These are phyloP conservation scores for Penicillium sp. DNA, from an alignment of 2,329 filamentous ascomycete genomes.

Conservation along the genomic window DNA sequence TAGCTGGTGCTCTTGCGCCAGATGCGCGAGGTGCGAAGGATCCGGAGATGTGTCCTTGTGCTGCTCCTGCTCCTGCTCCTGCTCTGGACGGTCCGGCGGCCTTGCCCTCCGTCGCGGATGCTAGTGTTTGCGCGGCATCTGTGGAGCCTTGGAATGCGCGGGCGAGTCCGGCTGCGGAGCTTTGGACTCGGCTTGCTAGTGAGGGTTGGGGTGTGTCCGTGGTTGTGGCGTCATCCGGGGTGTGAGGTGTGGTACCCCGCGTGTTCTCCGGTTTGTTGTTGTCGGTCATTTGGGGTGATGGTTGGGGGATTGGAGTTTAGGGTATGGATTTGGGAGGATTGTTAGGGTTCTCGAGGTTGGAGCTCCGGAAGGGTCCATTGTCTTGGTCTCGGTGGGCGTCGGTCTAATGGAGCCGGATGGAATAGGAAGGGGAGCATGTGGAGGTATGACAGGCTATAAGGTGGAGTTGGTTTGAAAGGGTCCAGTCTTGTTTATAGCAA, in stretches of 20 bases:
- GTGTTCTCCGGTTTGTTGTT: constrained; percentile 8
- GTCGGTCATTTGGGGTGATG: constrained; percentile 7
- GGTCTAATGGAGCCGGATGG: constrained; percentile 1
- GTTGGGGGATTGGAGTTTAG: background rate
- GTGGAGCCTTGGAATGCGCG: constrained; percentile 22
- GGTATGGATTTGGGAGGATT: background rate
- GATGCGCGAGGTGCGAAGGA: background rate
- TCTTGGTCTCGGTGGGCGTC: background rate
- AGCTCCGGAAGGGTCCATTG: background rate
- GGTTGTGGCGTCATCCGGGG: constrained; percentile 1
- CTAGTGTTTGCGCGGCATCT: constrained; percentile 19
- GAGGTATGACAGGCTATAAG: background rate
- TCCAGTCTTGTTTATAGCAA: background rate
- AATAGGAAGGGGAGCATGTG: constrained; percentile 9
- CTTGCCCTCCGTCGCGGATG: constrained; percentile 16
- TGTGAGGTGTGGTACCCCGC: constrained; percentile 10
- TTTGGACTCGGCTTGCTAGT: constrained; percentile 26
- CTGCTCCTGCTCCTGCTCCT: background rate
- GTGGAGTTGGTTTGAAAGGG: too few relatives aligned
- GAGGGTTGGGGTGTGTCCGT: constrained; percentile 12
- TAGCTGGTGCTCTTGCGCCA: background rate
- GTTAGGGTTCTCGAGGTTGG: background rate
- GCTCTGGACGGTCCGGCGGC: constrained; percentile 6
- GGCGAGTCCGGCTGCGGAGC: constrained; percentile 35
- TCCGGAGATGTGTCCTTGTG: background rate